Evolutionary conservation across 768 basidiomycete genomes (phyloP).

Genomic region (Kwoniella bestiolae): DNA sequence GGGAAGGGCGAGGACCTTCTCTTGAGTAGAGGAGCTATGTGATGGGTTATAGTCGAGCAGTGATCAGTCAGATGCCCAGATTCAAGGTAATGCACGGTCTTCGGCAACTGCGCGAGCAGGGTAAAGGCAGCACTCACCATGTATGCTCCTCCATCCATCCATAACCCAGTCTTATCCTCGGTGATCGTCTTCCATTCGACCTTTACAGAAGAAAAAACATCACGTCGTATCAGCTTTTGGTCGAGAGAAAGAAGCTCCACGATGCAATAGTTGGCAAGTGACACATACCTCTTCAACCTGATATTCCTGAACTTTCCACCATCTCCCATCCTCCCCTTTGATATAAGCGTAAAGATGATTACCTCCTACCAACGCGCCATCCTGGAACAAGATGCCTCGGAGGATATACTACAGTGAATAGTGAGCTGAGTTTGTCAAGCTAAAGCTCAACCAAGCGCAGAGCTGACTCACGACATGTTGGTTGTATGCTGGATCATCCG

Average conservation of each 20-base stretch:
- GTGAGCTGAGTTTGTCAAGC: background rate
- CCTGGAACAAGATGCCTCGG: slow-evolving; percentile 39
- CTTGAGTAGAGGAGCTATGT: slow-evolving; percentile 9
- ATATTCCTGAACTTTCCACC: slow-evolving; percentile 50
- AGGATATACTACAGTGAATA: slow-evolving; percentile 30
- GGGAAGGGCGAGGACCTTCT: slow-evolving; percentile 11
- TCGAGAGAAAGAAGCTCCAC: background rate
- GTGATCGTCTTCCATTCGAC: slow-evolving; percentile 34
- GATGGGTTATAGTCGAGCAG: too few relatives aligned
- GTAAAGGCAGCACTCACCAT: slow-evolving; percentile 15
- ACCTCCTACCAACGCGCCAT: slow-evolving; percentile 36
- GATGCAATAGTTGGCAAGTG: background rate
- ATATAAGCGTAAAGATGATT: slow-evolving; percentile 46
- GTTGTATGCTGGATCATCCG: slow-evolving; percentile 36
- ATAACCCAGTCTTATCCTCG: slow-evolving; percentile 43
- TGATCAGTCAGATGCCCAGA: background rate
- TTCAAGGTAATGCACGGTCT: background rate
- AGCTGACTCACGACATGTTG: slow-evolving; percentile 39
- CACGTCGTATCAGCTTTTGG: background rate
- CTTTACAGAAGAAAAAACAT: background rate
- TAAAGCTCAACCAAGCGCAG: background rate
- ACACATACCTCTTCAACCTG: slow-evolving; percentile 31
- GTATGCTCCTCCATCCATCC: slow-evolving; percentile 50
- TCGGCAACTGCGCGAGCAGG: too few relatives aligned
- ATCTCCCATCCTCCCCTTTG: slow-evolving; percentile 30